Evolutionary conservation across 371 early-diverging fungal species (phyloP).

Genomic region (Apophysomyces sp.): DNA sequence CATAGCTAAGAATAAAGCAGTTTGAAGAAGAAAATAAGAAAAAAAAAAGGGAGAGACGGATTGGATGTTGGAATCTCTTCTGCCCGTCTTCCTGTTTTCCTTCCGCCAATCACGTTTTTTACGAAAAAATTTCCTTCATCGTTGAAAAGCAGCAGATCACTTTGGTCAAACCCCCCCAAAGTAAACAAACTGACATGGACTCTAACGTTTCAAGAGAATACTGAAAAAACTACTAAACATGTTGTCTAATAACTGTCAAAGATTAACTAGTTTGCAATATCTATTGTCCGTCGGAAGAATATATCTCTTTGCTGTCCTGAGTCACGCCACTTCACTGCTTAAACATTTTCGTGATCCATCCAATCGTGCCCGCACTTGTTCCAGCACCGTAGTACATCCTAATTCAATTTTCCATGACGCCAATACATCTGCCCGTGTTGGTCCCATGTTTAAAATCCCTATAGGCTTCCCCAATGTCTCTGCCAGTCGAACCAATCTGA

Average conservation of each 20-base stretch:
- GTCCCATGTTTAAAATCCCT: slow-evolving; percentile 73
- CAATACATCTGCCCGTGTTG: slow-evolving; percentile 72
- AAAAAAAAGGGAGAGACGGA: slow-evolving; percentile 10
- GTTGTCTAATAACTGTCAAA: too few species aligned
- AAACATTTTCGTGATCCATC: not conserved
- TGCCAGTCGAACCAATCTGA: slow-evolving; percentile 68
- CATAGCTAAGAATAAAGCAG: slow-evolving; percentile 11
- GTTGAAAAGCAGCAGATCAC: not conserved
- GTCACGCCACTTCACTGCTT: too few species aligned
- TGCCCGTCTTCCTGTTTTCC: slow-evolving; percentile 2
- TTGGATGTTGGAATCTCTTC: slow-evolving; percentile 3
- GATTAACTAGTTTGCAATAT: not conserved
- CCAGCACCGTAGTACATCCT: slow-evolving; percentile 35
- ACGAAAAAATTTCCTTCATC: slow-evolving; percentile 7
- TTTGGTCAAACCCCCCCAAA: not conserved
- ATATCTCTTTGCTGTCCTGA: not conserved
- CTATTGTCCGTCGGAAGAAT: not conserved
- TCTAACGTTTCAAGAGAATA: too few species aligned
- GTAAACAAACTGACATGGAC: too few species aligned
- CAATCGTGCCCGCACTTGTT: slow-evolving; percentile 12
- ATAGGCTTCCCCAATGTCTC: slow-evolving; percentile 60
- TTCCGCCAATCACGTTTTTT: slow-evolving; percentile 8
- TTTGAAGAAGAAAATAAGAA: slow-evolving; percentile 4
- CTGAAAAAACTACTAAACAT: too few species aligned
- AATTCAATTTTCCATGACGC: slow-evolving; percentile 61